phyloP scores from a whole-genome alignment of 306 rosid genomes.

The Mucuna pruriens region DNA sequence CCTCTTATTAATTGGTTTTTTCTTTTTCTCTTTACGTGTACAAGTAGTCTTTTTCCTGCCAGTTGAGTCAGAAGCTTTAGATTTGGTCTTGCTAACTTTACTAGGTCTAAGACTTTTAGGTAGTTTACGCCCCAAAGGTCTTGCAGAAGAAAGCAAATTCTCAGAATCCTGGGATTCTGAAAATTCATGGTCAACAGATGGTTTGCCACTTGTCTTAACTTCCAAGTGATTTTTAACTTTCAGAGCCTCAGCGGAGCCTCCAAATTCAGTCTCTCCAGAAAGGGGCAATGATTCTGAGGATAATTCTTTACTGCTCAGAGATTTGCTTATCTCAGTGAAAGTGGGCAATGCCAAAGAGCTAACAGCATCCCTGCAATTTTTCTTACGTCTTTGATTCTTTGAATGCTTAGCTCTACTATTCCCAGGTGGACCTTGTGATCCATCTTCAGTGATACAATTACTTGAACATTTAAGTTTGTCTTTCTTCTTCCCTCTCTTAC shows the following conservation, averaged over 20 bases:
- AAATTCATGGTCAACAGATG: constrained; percentile 43
- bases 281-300: constrained; percentile 45
- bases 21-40: constrained; percentile 57
- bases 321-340: constrained; percentile 53
- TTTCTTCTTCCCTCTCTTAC: constrained; percentile 64
- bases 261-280: constrained; percentile 52
- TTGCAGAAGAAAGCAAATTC: constrained; percentile 46
- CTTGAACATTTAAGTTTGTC: constrained; percentile 45
- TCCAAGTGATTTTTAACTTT: constrained; percentile 41
- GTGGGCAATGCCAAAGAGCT: constrained; percentile 49
- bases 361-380: constrained; percentile 38
- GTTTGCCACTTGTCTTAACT: constrained; percentile 45
- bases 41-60: constrained; percentile 51
- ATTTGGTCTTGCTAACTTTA: constrained; percentile 54
- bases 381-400: constrained; percentile 56
- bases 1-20: constrained; percentile 53
- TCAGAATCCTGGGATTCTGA: constrained; percentile 50
- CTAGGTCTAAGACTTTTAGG: constrained; percentile 51
- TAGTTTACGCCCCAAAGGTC: constrained; percentile 62
- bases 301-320: constrained; percentile 48
- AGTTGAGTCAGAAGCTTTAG: constrained; percentile 61
- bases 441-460: constrained; percentile 48
- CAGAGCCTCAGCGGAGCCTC: constrained; percentile 45
- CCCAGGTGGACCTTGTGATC: constrained; percentile 42
- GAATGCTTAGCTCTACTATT: constrained; percentile 57